These are phyloP conservation scores for Solanum dulcamara DNA, from an alignment of 257 asterid genomes.

Conservation along the genomic window DNA sequence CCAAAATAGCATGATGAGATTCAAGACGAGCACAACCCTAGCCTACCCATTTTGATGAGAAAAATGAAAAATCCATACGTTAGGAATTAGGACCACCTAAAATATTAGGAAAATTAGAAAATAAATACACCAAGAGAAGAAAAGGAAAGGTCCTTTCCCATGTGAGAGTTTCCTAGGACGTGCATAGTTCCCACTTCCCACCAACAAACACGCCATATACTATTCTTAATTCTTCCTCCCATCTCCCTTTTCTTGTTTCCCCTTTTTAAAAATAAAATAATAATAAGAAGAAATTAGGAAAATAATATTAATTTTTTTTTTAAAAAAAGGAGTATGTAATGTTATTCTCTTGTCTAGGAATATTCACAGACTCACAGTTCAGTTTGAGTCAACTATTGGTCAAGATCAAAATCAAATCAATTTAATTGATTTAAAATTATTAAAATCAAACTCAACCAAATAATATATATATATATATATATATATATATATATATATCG, in stretches of 20 bases:
- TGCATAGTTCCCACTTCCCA: not conserved
- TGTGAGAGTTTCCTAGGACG: not conserved
- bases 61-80: not conserved
- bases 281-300: no score
- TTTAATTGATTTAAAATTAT: no score
- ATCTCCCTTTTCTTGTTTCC: not conserved
- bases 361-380: no score
- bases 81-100: not conserved
- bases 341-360: not conserved
- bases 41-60: not conserved
- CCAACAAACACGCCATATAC: not conserved
- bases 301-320: no score
- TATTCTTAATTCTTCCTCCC: not conserved
- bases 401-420: no score
- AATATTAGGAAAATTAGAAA: not conserved
- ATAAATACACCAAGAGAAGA: not conserved
- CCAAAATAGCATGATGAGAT: fast-evolving
- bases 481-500: no score
- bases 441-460: no score
- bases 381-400: no score
- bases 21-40: not conserved
- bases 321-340: not conserved
- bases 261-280: no score
- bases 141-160: not conserved
- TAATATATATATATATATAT: no score